Evolutionary conservation across 768 basidiomycete species (phyloP).

Genomic region (Lyophyllum shimeji): DNA sequence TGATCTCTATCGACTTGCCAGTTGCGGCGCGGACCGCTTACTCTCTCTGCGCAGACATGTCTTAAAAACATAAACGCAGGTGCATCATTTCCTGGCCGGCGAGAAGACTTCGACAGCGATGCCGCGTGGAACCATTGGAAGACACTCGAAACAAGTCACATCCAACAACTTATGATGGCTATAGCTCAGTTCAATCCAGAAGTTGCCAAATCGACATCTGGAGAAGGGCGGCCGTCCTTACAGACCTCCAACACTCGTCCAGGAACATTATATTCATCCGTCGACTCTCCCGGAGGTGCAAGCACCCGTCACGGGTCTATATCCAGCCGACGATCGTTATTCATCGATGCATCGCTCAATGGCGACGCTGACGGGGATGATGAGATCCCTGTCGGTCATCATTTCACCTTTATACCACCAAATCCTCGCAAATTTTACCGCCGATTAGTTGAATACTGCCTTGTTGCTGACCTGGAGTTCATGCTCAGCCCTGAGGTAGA

Average conservation of each 20-base stretch:
- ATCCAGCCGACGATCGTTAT: constrained; percentile 67
- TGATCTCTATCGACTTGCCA: not conserved
- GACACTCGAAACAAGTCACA: constrained; percentile 73
- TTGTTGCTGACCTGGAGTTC: constrained; percentile 81
- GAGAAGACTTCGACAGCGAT: constrained; percentile 84
- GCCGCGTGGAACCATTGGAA: constrained; percentile 86
- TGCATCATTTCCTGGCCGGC: constrained; percentile 76
- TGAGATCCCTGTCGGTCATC: constrained; percentile 67
- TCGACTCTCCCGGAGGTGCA: constrained; percentile 29
- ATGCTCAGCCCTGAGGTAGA: constrained; percentile 92
- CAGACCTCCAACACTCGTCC: constrained; percentile 51
- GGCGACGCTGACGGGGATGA: constrained; percentile 60
- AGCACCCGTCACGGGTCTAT: constrained; percentile 59
- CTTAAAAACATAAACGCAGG: constrained; percentile 90
- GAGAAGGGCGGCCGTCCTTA: constrained; percentile 49
- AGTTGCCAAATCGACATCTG: constrained; percentile 74
- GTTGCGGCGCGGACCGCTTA: constrained; percentile 9
- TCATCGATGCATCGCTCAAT: constrained; percentile 31
- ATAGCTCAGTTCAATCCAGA: constrained; percentile 88
- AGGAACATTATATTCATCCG: constrained; percentile 52
- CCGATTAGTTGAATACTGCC: constrained; percentile 78
- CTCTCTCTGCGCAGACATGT: constrained; percentile 57
- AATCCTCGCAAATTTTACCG: constrained; percentile 86
- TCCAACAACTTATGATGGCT: constrained; percentile 85
- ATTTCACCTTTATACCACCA: constrained; percentile 90